These are phyloP conservation scores for Vanilla planifolia DNA, from an alignment of 106 monocot species.

Conservation along the genomic window DNA sequence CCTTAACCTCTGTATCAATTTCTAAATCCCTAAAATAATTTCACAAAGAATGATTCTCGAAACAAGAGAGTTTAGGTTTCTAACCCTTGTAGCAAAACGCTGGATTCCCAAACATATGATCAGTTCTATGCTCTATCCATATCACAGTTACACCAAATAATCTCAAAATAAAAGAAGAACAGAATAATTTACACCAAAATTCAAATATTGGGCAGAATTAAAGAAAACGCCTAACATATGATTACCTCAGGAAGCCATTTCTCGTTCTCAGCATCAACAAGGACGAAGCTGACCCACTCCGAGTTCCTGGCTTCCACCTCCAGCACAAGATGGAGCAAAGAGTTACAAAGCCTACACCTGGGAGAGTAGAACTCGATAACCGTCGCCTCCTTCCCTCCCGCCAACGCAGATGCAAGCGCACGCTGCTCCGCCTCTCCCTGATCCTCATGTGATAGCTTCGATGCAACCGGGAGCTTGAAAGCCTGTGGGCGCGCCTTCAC, in stretches of 20 bases:
- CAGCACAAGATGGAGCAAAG: conserved; percentile 59
- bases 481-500: background rate
- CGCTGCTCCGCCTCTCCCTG: conserved; percentile 90
- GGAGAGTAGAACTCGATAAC: conserved; percentile 95
- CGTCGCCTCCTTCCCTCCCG: conserved; percentile 77
- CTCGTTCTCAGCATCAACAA: conserved; percentile 89
- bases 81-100: no score
- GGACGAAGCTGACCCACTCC: conserved; percentile 64
- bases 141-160: no score
- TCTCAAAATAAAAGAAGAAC: no score
- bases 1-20: no score
- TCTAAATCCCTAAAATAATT: no score
- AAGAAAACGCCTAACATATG: background rate
- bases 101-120: no score
- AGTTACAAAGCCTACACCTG: conserved; percentile 77
- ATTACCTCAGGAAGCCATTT: conserved; percentile 94
- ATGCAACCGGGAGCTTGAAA: background rate
- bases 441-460: conserved; percentile 22
- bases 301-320: conserved; percentile 58
- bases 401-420: conserved; percentile 73
- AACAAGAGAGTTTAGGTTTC: no score
- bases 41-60: no score
- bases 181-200: no score
- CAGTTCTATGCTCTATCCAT: no score
- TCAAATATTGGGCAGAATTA: no score